Evolutionary conservation across 768 basidiomycete species (phyloP).

Genomic region (Gymnopilus junonius): DNA sequence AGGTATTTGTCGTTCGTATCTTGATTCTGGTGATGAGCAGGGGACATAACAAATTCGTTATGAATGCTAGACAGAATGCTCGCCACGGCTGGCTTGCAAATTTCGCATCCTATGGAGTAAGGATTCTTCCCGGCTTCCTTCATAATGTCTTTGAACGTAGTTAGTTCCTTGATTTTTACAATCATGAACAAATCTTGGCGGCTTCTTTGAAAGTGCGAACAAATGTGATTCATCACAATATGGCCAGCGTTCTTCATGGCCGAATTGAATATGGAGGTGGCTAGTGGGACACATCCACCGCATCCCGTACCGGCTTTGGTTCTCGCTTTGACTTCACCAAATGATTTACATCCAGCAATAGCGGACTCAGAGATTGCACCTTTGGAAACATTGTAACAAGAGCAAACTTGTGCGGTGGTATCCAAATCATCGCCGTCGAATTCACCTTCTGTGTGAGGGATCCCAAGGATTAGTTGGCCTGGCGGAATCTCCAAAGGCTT

Average conservation of each 20-base stretch:
- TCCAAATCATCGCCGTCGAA: conserved; percentile 70
- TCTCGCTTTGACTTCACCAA: conserved; percentile 62
- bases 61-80: conserved; percentile 50
- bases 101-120: conserved; percentile 66
- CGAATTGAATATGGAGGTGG: conserved; percentile 45
- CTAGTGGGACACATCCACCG: conserved; percentile 72
- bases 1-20: conserved; percentile 75
- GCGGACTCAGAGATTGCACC: conserved; percentile 56
- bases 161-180: conserved; percentile 64
- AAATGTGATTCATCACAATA: conserved; percentile 60
- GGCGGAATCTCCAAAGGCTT: conserved; percentile 70
- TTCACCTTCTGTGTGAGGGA: conserved; percentile 46
- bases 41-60: conserved; percentile 69
- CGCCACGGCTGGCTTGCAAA: conserved; percentile 73
- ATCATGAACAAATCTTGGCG: conserved; percentile 72
- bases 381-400: conserved; percentile 74
- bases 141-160: conserved; percentile 61
- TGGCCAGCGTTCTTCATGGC: conserved; percentile 74
- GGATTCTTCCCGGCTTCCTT: conserved; percentile 47
- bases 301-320: conserved; percentile 78
- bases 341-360: conserved; percentile 48
- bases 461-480: conserved; percentile 67
- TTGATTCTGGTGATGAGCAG: conserved; percentile 68
- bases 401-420: conserved; percentile 74
- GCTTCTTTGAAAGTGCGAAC: conserved; percentile 65